Percentiles rank a stretch among this genome's conserved stretches.
Conservation (phyloP, 805 yeast species). For the Komagataella phaffii region DNA sequence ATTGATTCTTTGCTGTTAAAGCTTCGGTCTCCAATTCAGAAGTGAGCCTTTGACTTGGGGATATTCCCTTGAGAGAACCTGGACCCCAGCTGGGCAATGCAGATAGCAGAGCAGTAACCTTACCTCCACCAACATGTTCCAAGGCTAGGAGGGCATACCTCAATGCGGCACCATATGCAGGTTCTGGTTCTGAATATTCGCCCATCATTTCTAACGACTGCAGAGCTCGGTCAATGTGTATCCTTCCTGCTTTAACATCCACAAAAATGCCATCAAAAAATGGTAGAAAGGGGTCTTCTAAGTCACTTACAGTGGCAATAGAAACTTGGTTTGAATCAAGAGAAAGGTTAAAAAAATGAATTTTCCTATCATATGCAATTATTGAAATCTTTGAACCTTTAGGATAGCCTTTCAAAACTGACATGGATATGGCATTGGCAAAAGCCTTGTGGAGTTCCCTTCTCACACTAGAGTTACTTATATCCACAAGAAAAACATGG, state of each 20-base stretch:
- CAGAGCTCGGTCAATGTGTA: constrained; percentile 55
- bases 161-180: constrained; percentile 71
- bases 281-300: constrained; percentile 76
- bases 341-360: constrained; percentile 63
- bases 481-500: constrained; percentile 66
- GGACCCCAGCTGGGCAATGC: constrained; percentile 73
- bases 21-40: constrained; percentile 32
- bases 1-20: constrained; percentile 46
- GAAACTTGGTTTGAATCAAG: constrained; percentile 38
- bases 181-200: constrained; percentile 34
- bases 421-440: constrained; percentile 56
- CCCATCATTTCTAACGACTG: constrained; percentile 37
- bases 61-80: constrained; percentile 45
- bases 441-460: constrained; percentile 48
- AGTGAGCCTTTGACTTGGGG: constrained; percentile 17
- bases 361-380: constrained; percentile 56
- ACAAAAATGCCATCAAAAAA: constrained; percentile 65
- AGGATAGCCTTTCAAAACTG: constrained; percentile 26
- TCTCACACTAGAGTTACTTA: constrained; percentile 42
- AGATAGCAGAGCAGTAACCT: constrained; percentile 55
- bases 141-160: constrained; percentile 54
- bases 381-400: constrained; percentile 48
- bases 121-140: constrained; percentile 66
- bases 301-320: constrained; percentile 51
- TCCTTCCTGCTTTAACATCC: constrained; percentile 55